Evolutionary conservation across 1,139 yeast species (phyloP).

Genomic region (Hyphopichia pseudoburtonii): DNA sequence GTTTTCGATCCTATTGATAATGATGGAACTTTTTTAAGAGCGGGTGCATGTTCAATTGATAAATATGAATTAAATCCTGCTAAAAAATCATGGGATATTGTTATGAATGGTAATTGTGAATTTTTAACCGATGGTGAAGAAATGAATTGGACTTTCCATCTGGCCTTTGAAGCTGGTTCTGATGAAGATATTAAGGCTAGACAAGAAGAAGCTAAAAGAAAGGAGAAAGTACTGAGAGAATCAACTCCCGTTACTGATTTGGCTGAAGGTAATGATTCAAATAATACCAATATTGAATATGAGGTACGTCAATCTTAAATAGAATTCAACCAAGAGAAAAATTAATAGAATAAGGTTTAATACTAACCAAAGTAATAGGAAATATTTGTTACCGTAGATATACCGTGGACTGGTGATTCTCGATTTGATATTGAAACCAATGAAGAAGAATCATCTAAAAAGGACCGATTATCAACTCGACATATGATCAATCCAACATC

Average conservation of each 20-base stretch:
- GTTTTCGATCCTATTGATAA: conserved; percentile 53
- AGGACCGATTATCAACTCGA: conserved; percentile 4
- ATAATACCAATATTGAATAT: conserved; percentile 22
- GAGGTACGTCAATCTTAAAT: conserved; percentile 32
- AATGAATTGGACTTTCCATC: conserved; percentile 84
- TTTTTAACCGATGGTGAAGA: conserved; percentile 78
- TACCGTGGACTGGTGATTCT: conserved; percentile 26
- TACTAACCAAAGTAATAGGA: conserved; percentile 31
- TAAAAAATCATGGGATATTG: conserved; percentile 48
- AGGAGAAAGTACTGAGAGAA: conserved; percentile 11
- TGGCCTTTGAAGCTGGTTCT: conserved; percentile 72
- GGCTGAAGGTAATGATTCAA: conserved; percentile 17
- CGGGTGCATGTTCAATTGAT: conserved; percentile 49
- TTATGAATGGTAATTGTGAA: conserved; percentile 66
- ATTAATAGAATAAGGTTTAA: background rate
- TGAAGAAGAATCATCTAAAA: conserved; percentile 8
- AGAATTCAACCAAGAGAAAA: background rate
- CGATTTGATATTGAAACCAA: background rate
- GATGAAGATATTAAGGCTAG: conserved; percentile 67
- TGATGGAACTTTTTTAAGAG: conserved; percentile 38
- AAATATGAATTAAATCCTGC: conserved; percentile 23
- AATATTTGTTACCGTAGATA: conserved; percentile 42
- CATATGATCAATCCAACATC: conserved; percentile 41
- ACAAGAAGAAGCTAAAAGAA: conserved; percentile 22
- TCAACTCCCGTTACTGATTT: conserved; percentile 17